phyloP scores from a whole-genome alignment of 177 flowering plant species.

The Vitis hybrid region DNA sequence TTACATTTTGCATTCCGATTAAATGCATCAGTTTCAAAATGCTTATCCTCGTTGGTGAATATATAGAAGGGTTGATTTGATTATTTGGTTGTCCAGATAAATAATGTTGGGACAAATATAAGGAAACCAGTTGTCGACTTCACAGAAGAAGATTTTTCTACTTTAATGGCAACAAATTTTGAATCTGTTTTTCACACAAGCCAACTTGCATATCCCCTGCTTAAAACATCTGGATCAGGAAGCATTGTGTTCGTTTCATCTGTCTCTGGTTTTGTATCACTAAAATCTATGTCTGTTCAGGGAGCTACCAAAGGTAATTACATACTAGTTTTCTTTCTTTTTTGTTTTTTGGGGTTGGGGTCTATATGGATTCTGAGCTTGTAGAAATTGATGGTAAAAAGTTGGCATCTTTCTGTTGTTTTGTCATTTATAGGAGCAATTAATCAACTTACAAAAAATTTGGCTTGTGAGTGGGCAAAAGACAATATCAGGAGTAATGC shows the following conservation, averaged over 20 bases:
- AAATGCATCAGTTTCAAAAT: not conserved
- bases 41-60: not conserved
- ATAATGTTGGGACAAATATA: slow-evolving; percentile 60
- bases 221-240: slow-evolving; percentile 60
- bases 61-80: not conserved
- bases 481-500: slow-evolving; percentile 61
- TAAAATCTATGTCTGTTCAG: slow-evolving; percentile 35
- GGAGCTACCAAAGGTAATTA: slow-evolving; percentile 61
- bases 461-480: slow-evolving; percentile 84
- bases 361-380: not conserved
- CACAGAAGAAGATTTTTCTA: slow-evolving; percentile 51
- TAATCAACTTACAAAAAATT: slow-evolving; percentile 52
- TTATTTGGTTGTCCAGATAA: slow-evolving; percentile 31
- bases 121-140: slow-evolving; percentile 50
- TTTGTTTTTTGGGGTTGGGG: not conserved
- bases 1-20: not conserved
- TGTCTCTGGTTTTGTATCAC: slow-evolving; percentile 51
- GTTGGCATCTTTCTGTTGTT: slow-evolving; percentile 3
- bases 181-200: slow-evolving; percentile 57
- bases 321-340: not conserved
- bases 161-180: slow-evolving; percentile 53
- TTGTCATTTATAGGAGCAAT: slow-evolving; percentile 44
- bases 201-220: slow-evolving; percentile 65
- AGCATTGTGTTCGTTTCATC: slow-evolving; percentile 66
- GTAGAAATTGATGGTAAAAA: not conserved